A percentile compares a stretch with the other conserved stretches of the same genome.
These are phyloP conservation scores for Andalucia godoyi DNA, from an alignment of 78 protist species.

Conservation along the genomic window DNA sequence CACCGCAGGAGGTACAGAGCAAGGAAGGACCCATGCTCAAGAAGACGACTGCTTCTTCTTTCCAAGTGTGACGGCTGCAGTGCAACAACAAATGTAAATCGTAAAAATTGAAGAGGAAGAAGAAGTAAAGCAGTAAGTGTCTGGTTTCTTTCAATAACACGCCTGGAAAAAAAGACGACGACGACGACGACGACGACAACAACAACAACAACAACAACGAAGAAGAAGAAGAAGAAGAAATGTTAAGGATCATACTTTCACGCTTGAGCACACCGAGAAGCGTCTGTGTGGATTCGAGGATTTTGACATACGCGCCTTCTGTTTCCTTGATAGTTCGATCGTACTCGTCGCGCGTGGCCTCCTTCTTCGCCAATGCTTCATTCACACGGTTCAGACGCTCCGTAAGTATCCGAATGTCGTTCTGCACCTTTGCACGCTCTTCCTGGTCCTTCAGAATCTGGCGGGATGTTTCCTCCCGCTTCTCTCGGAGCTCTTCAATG, in stretches of 20 bases:
- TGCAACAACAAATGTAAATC: no score
- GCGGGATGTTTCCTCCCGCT: constrained; percentile 5
- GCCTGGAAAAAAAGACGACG: no score
- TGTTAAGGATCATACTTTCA: constrained; percentile 15
- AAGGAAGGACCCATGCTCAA: no score
- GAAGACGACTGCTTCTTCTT: no score
- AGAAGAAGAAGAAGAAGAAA: no score
- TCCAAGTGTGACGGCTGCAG: no score
- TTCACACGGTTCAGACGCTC: constrained; percentile 6
- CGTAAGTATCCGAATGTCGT: constrained; percentile 8
- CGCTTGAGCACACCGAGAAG: constrained; percentile 41
- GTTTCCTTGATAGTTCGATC: constrained; percentile 47
- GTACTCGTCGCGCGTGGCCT: constrained; percentile 30
- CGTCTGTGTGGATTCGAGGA: constrained; percentile 39
- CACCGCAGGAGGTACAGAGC: no score
- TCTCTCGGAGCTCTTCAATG: constrained; percentile 3
- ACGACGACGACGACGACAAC: no score
- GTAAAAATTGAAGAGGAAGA: no score
- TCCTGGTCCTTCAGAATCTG: neutral
- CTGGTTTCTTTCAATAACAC: no score
- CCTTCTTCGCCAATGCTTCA: constrained; percentile 17
- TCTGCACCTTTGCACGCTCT: constrained; percentile 3
- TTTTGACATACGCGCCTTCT: constrained; percentile 29
- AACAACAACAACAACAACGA: no score
- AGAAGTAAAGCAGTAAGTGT: no score